Evolutionary conservation across 2,329 filamentous ascomycete genomes (phyloP), one percentile per base, ranked within the genome.

Genomic region (Aspergillus fumigatiaffinis): DNA sequence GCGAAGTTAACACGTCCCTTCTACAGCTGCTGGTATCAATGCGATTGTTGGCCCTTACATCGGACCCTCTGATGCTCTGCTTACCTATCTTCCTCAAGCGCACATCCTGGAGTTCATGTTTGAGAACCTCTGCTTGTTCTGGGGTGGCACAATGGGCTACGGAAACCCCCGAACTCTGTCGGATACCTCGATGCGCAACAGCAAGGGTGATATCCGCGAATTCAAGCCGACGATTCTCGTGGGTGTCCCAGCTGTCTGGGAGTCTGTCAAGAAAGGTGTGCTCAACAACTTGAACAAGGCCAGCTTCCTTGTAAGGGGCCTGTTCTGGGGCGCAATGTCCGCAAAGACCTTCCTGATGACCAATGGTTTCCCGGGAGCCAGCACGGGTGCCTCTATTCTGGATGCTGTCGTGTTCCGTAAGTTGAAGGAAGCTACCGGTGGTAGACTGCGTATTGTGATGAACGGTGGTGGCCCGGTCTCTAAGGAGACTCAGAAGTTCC

Each of bases 51-150:
- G 89, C 23, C 86, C 88, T 57, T 88, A 88, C 68, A 84, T 97
- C 51, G 88, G 87, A 59, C 86, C 88, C 57, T 85, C 83, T 49
- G 94, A 99, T 66, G 84, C 84, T 49, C 81, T 97, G 47, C 83
- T 99, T 49, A 91, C 92, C 23, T 99, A 97, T 75, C 85, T 99
- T 14, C 94, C 94, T 1, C 87, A 96, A 53, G 92, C 94, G 2
- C 94, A 99, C 72, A 97, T 97, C 68, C 87, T 99, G 68, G 94
- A 99, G 76, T 94, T 96, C 75, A 89, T 93, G 58, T 91, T 99
- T 64, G 94, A 99, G 77, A 97, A 96, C 73, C 81, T 93, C 7
- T 91, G 89, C 57, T 77, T 99, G 60, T 94, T 87, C 77, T 90
- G 93, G 81, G 94, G 94, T 65, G 92, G 88, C 66, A 92, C 89